A percentile compares a stretch with the other conserved stretches of the same genome.
These are phyloP conservation scores for Microdochium nivale DNA, from an alignment of 2,329 filamentous ascomycete species.

Conservation along the genomic window DNA sequence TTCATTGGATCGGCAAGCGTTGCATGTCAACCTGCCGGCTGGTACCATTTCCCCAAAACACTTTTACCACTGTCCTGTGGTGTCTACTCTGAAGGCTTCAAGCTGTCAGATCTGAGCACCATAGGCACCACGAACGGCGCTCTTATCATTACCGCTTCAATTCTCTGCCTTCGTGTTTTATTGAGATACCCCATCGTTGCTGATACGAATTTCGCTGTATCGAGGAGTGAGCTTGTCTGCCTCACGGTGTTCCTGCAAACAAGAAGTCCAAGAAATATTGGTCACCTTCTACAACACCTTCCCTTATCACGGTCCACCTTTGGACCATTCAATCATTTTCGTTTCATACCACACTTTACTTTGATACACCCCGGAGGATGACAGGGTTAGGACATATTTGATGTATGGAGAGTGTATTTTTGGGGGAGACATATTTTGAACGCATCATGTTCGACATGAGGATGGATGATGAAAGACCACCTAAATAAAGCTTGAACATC, in stretches of 20 bases:
- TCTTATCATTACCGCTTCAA: not conserved
- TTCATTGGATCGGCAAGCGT: not conserved
- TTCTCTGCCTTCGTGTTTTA: not conserved
- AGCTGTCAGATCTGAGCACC: not conserved
- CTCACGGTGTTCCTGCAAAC: too few relatives aligned
- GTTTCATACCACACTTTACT: not conserved
- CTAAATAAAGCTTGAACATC: not conserved
- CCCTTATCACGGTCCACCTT: not conserved
- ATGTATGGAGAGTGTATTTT: not conserved
- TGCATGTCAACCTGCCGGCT: not conserved
- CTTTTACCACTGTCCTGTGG: not conserved
- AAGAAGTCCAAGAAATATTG: not conserved
- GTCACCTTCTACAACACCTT: not conserved
- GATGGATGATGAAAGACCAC: not conserved
- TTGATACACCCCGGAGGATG: not conserved
- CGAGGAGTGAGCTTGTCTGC: not conserved
- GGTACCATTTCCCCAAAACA: not conserved
- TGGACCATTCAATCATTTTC: not conserved
- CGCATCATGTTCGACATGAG: not conserved
- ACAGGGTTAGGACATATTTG: not conserved
- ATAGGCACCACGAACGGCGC: not conserved
- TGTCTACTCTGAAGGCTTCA: not conserved
- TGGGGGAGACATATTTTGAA: not conserved
- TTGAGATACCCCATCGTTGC: constrained; percentile 1
- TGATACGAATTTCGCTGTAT: not conserved